Conservation (phyloP, 208 protist genomes). For the Leishmania mexicana region DNA sequence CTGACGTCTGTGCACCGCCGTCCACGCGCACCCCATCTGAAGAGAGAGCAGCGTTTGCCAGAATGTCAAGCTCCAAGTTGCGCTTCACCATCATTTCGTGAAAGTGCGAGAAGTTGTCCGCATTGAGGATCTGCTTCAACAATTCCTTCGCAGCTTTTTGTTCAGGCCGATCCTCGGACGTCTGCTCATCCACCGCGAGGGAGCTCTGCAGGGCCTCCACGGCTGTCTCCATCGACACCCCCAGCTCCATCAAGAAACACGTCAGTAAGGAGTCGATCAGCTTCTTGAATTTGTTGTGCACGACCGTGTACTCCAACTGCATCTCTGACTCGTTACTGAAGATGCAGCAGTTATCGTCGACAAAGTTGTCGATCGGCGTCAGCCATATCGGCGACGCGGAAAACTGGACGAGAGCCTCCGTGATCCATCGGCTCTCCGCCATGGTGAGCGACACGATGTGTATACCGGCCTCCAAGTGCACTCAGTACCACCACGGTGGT, state of each 20-base stretch:
- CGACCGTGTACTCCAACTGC: conserved; percentile 87
- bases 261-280: conserved; percentile 89
- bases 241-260: conserved; percentile 78
- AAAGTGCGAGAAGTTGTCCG: conserved; percentile 91
- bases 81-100: conserved; percentile 91
- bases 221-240: conserved; percentile 60
- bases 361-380: conserved; percentile 86
- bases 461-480: background rate
- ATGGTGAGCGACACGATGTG: conserved; percentile 11
- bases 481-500: background rate
- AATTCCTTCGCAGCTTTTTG: conserved; percentile 45
- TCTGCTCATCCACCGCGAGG: conserved; percentile 18
- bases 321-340: conserved; percentile 91
- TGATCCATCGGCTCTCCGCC: conserved; percentile 69
- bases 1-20: background rate
- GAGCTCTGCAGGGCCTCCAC: conserved; percentile 48
- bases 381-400: conserved; percentile 82
- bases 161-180: conserved; percentile 19
- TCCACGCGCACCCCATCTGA: conserved; percentile 18
- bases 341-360: conserved; percentile 91
- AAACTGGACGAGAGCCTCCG: conserved; percentile 87
- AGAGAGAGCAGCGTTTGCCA: conserved; percentile 57
- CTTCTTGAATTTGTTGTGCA: conserved; percentile 80
- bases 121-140: conserved; percentile 72
- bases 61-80: conserved; percentile 91